Base-by-base conservation (phyloP, 768 basidiomycete genomes). In the Pisolithus orientalis region DNA sequence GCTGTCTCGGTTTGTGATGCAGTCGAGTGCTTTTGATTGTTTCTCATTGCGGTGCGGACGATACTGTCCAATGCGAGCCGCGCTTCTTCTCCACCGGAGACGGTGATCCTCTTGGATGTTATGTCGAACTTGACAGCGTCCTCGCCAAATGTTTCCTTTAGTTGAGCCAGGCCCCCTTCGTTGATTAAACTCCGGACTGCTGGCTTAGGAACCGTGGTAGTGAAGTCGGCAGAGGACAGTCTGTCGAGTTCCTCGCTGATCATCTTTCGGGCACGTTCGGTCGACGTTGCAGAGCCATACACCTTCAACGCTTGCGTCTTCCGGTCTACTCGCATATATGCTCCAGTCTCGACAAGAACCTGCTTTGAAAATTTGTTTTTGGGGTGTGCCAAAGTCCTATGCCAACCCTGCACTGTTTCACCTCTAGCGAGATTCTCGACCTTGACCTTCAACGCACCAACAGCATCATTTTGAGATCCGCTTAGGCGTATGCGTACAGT, bases 21-120 rank as follows among this genome's bases (percentile, higher is more conserved):
- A 17, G n/a, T 28, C 10, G 25, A 44, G 6, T 25, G 8, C 16
- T 44, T 44, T 37, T 11, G 44, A 6, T 52, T 39, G 5, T 63
- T 65, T 14, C 60, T 62, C 6, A 70, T 52, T 4, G 77, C 74
- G 49, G 79, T 71, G 2, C 70, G 62, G 25, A 81, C 71, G 14
- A 81, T 66, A 44, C 70, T 63, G 47, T 69, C 64, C 16, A 84
- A 59, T 28, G 74, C 65, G 39, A 78, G 75, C 7, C 75, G 70
- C 1, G 77, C 81, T 29, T 80, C 77, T 50, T 83, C 82, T 9
- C 78, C 79, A 1, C 83, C 83, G 24, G 74, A 75, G 42, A 85
- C 67, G 1, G 70, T 75, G 39, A 86, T 67, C 13, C 60, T 77
- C 51, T 71, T 67, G 0, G 72, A 62, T 0, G 67, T 53, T 24